These are phyloP conservation scores for Cyberlindnera mrakii DNA, from an alignment of 805 yeast genomes.

Conservation along the genomic window DNA sequence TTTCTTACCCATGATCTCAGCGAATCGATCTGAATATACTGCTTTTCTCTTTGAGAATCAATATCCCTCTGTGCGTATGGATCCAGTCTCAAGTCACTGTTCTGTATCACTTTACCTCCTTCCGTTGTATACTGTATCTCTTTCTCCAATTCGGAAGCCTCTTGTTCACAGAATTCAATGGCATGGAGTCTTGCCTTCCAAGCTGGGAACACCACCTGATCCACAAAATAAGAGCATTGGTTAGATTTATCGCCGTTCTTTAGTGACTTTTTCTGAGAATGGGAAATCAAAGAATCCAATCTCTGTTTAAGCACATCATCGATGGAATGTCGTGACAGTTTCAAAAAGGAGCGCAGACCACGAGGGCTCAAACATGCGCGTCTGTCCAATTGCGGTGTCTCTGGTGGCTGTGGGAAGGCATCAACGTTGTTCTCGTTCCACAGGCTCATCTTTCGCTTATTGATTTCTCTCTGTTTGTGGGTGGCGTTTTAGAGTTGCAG, in stretches of 20 bases:
- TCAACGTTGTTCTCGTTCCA: conserved; percentile 18
- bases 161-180: conserved; percentile 37
- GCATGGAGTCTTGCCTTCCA: conserved; percentile 39
- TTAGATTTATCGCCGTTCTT: conserved; percentile 2
- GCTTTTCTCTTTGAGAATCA: conserved; percentile 24
- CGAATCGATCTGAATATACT: conserved; percentile 22
- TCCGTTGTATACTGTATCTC: conserved; percentile 6
- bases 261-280: conserved; percentile 9
- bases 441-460: conserved; percentile 13
- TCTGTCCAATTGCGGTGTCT: conserved; percentile 22
- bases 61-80: conserved; percentile 44
- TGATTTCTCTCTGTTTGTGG: neutral
- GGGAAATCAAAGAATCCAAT: conserved; percentile 33
- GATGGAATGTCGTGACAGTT: conserved; percentile 29
- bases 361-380: conserved; percentile 29
- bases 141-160: conserved; percentile 24
- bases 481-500: neutral
- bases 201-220: conserved; percentile 34
- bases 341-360: conserved; percentile 31
- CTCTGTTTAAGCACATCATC: conserved; percentile 43
- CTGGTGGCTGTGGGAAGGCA: conserved; percentile 17
- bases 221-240: conserved; percentile 32
- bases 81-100: conserved; percentile 33
- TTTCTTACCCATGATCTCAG: conserved; percentile 33
- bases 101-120: conserved; percentile 3